These are phyloP conservation scores for Shiraia sp. DNA, from an alignment of 2,329 filamentous ascomycete species.

Conservation along the genomic window DNA sequence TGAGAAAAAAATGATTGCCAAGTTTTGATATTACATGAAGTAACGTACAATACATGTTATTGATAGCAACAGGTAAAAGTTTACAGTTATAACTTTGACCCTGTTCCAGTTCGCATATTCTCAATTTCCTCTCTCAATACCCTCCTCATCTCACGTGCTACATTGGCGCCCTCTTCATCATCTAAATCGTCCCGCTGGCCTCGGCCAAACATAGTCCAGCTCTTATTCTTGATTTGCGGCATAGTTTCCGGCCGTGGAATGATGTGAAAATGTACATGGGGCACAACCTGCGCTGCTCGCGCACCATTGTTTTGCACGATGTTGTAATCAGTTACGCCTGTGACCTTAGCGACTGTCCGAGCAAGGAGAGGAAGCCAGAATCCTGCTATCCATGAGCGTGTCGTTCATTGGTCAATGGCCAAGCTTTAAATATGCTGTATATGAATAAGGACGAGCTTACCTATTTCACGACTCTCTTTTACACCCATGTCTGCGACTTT, in stretches of 20 bases:
- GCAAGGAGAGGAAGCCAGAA: constrained; percentile 72
- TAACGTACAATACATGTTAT: no score
- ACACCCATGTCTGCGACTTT: constrained; percentile 74
- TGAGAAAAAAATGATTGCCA: no score
- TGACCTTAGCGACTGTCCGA: constrained; percentile 68
- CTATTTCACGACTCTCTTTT: constrained; percentile 68
- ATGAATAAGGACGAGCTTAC: constrained; percentile 40
- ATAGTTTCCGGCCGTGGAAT: constrained; percentile 73
- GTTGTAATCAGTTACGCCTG: constrained; percentile 85
- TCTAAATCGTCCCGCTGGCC: constrained; percentile 75
- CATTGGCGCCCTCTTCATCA: constrained; percentile 68
- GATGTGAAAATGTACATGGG: constrained; percentile 92
- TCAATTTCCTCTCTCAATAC: constrained; percentile 46
- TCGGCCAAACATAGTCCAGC: constrained; percentile 82
- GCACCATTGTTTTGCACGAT: constrained; percentile 93
- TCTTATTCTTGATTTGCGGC: constrained; percentile 59
- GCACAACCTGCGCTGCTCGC: constrained; percentile 87
- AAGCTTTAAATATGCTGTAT: not conserved
- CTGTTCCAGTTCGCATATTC: constrained; percentile 13
- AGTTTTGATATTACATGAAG: no score
- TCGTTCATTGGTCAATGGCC: not conserved
- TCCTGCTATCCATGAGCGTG: constrained; percentile 30
- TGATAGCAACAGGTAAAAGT: no score
- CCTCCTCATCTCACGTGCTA: constrained; percentile 58
- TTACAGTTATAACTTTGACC: no score